Conservation (phyloP, 2,329 filamentous ascomycete species). For the Bipolaris cookei region DNA sequence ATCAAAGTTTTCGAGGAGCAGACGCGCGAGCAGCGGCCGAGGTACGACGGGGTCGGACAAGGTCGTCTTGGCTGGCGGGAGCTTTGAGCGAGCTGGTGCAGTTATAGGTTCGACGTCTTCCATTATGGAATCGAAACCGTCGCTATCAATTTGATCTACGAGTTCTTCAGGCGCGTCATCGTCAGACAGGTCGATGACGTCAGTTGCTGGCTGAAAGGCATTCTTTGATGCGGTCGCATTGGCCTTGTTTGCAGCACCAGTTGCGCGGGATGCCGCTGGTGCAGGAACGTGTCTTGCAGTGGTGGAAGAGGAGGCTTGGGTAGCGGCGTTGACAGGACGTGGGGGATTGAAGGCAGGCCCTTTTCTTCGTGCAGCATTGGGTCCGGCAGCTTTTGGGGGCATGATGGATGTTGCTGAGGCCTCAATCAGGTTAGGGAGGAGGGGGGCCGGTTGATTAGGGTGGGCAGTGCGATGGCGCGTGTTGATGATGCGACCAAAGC, state of each 20-base stretch:
- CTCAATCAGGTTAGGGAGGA: conserved; percentile 1
- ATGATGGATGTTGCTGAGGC: conserved; percentile 16
- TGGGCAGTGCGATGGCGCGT: background rate
- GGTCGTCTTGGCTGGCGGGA: conserved; percentile 18
- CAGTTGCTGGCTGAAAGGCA: conserved; percentile 30
- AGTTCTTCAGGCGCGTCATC: conserved; percentile 36
- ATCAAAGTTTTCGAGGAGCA: conserved; percentile 80
- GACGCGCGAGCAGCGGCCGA: conserved; percentile 72
- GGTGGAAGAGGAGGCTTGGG: conserved; percentile 28
- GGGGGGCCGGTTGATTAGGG: background rate
- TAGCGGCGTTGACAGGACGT: conserved; percentile 39
- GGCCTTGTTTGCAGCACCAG: conserved; percentile 25
- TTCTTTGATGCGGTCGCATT: conserved; percentile 24
- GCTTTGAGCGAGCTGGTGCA: conserved; percentile 13
- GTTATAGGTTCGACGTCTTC: conserved; percentile 27
- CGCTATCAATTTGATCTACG: conserved; percentile 26
- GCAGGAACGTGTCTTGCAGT: conserved; percentile 30
- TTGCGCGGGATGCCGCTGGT: conserved; percentile 6
- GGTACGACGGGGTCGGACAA: conserved; percentile 63
- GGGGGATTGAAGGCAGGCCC: conserved; percentile 49
- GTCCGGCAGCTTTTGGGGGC: conserved; percentile 34
- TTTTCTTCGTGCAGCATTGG: conserved; percentile 35
- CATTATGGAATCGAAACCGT: conserved; percentile 44
- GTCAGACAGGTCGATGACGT: conserved; percentile 40
- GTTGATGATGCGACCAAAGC: conserved; percentile 2